These are phyloP conservation scores for Botrytis galanthina DNA, from an alignment of 2,329 filamentous ascomycete species.

Conservation along the genomic window DNA sequence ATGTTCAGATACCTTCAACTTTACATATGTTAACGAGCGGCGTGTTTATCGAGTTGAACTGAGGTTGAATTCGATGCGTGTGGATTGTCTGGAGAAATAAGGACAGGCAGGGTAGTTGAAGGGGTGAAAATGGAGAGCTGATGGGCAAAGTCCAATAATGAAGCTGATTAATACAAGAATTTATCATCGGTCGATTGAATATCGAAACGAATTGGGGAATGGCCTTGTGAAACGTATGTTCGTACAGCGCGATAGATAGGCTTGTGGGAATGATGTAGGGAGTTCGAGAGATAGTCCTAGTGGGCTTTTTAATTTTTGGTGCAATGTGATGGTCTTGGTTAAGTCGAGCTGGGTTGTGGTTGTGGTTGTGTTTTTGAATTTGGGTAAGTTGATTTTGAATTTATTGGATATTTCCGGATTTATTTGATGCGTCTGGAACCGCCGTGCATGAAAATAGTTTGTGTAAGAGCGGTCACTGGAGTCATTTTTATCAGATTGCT, in stretches of 20 bases:
- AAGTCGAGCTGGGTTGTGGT: too few relatives aligned
- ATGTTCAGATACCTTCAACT: constrained; percentile 3
- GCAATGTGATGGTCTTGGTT: background rate
- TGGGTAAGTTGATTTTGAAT: too few relatives aligned
- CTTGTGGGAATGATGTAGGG: background rate
- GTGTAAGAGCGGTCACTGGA: too few relatives aligned
- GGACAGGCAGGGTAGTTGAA: too few relatives aligned
- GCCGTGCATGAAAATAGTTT: too few relatives aligned
- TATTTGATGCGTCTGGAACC: too few relatives aligned
- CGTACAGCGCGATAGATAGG: background rate
- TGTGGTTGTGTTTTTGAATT: too few relatives aligned
- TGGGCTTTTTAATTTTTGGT: background rate
- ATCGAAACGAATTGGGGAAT: background rate
- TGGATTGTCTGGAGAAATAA: background rate
- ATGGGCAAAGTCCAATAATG: background rate
- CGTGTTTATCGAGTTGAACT: background rate
- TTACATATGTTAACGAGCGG: background rate
- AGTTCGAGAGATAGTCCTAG: background rate
- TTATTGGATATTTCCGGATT: too few relatives aligned
- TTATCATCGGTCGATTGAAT: background rate
- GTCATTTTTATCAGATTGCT: too few relatives aligned
- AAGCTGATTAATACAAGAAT: background rate
- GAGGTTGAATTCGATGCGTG: background rate
- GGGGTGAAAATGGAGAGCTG: background rate
- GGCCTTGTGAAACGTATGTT: background rate